phyloP scores from a whole-genome alignment of 169 alveolate species.

The Cyclospora cayetanensis region DNA sequence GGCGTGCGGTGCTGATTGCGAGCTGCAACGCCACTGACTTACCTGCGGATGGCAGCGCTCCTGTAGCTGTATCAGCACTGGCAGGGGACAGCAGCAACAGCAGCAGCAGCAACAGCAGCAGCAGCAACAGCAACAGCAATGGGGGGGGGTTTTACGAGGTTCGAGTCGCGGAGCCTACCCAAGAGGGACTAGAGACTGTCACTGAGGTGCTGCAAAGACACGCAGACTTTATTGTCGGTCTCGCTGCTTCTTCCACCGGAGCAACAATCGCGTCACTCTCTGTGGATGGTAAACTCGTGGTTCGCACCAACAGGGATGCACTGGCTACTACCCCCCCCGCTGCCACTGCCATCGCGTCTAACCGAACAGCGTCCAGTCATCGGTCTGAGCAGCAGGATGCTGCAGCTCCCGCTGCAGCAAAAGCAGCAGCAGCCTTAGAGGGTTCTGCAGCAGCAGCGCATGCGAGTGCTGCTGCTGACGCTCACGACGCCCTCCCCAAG shows the following conservation, averaged over 20 bases:
- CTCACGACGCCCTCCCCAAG: constrained; percentile 3
- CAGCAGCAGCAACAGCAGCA: constrained; percentile 11
- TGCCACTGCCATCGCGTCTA: too few relatives aligned
- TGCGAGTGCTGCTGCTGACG: not conserved
- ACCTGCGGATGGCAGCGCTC: not conserved
- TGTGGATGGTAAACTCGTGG: constrained; percentile 11
- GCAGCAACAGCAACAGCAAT: constrained; percentile 40
- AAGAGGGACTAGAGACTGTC: not conserved
- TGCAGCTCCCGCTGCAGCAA: constrained; percentile 22
- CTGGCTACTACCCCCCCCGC: not conserved
- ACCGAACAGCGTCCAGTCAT: too few relatives aligned
- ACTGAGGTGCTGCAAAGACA: constrained; percentile 51
- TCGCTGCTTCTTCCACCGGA: not conserved
- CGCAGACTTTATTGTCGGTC: constrained; percentile 7
- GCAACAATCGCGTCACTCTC: constrained; percentile 1
- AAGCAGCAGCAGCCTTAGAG: not conserved
- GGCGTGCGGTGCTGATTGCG: constrained; percentile 28
- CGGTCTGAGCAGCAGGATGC: not conserved
- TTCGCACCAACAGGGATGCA: not conserved
- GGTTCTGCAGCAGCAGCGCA: not conserved
- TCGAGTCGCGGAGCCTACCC: not conserved
- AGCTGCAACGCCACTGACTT: constrained; percentile 14
- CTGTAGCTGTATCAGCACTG: not conserved
- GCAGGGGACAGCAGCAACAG: not conserved
- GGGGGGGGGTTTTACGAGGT: constrained; percentile 6